Conservation (phyloP, 108 stramenopile genomes). For the Cyclotella cryptica region DNA sequence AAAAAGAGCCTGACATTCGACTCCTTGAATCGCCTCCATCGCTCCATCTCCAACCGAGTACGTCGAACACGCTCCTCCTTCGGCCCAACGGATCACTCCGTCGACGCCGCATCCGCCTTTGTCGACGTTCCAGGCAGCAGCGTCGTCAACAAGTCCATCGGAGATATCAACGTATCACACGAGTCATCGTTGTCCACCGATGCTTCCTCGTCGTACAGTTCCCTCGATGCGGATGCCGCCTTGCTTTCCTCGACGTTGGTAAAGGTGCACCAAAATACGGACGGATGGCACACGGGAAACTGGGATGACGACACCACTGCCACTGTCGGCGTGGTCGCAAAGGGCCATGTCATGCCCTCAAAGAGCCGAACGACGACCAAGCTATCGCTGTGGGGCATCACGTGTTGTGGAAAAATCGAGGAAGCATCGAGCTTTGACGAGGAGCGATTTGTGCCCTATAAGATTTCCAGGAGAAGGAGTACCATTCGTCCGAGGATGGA, state of each 20-base stretch:
- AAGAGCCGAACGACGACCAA: background rate
- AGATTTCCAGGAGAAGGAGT: constrained; percentile 1
- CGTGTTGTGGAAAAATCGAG: background rate
- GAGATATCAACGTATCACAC: background rate
- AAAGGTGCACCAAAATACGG: background rate
- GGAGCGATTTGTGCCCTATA: background rate
- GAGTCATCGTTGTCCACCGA: background rate
- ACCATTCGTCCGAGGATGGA: background rate
- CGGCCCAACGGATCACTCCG: background rate
- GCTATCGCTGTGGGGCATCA: background rate
- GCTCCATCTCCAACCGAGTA: background rate
- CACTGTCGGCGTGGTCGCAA: background rate
- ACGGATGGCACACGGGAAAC: constrained; percentile 6
- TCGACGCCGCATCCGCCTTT: too few relatives aligned
- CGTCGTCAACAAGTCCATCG: background rate
- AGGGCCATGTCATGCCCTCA: background rate
- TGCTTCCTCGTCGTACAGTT: background rate
- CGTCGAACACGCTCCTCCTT: background rate
- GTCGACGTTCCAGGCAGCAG: background rate
- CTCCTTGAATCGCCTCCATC: background rate
- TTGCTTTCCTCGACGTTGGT: constrained; percentile 15
- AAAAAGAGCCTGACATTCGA: background rate
- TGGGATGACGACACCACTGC: background rate
- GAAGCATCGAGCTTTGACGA: background rate
- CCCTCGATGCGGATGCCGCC: constrained; percentile 1